Percentiles rank a stretch among this genome's conserved stretches.
phyloP scores from a whole-genome alignment of 106 monocot genomes.

The Phalaenopsis aphrodite region DNA sequence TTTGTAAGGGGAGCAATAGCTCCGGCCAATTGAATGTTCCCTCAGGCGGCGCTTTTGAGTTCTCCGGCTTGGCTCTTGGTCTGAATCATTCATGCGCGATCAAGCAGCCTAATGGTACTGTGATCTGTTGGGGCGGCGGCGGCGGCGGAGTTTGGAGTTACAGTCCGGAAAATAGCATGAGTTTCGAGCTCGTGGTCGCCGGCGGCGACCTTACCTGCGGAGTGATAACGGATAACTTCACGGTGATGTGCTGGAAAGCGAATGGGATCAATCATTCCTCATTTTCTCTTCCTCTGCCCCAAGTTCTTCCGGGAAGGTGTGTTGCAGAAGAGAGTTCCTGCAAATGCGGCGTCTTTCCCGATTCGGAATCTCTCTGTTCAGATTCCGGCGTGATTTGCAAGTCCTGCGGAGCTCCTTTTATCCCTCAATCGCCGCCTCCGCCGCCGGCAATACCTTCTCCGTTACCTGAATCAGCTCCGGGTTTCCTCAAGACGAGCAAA shows the following conservation, averaged over 20 bases:
- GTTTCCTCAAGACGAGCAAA: slow-evolving; percentile 10
- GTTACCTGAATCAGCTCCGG: slow-evolving; percentile 13
- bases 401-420: slow-evolving; percentile 11
- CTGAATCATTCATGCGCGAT: slow-evolving; percentile 58
- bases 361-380: slow-evolving; percentile 24
- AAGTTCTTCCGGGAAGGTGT: slow-evolving; percentile 68
- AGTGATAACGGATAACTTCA: slow-evolving; percentile 32
- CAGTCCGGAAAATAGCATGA: slow-evolving; percentile 20
- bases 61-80: slow-evolving; percentile 51
- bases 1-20: slow-evolving; percentile 40
- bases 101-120: slow-evolving; percentile 28
- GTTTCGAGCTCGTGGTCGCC: slow-evolving; percentile 55
- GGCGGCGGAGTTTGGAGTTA: neutral
- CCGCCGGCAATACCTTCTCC: neutral
- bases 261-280: slow-evolving; percentile 10
- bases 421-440: neutral
- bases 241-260: slow-evolving; percentile 64
- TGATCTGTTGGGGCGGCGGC: slow-evolving; percentile 60
- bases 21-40: slow-evolving; percentile 29
- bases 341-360: slow-evolving; percentile 27
- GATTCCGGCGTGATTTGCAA: slow-evolving; percentile 32
- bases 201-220: slow-evolving; percentile 77
- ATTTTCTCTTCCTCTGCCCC: slow-evolving; percentile 18
- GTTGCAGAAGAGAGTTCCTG: slow-evolving; percentile 16
- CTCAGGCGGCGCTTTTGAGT: slow-evolving; percentile 18